A percentile compares a stretch with the other conserved stretches of the same genome.
phyloP scores from a whole-genome alignment of 2,329 filamentous ascomycete genomes.

The Phaeoacremonium minimum region DNA sequence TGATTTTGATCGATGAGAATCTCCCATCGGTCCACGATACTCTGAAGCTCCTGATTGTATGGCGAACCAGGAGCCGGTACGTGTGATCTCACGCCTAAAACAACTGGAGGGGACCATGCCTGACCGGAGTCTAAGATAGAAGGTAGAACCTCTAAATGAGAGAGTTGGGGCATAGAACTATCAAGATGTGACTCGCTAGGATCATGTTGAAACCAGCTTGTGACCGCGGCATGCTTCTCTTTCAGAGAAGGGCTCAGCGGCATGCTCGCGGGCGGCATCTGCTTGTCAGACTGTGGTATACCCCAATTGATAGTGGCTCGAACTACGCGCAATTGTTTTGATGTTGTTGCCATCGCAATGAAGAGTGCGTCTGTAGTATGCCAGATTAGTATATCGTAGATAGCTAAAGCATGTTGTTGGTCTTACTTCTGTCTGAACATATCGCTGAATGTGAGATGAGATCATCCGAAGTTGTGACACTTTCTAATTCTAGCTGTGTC shows the following conservation, averaged over 20 bases:
- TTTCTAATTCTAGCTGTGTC: constrained; percentile 68
- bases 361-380: constrained; percentile 47
- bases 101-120: constrained; percentile 51
- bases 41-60: constrained; percentile 62
- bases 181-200: constrained; percentile 37
- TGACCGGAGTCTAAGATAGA: constrained; percentile 58
- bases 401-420: no score
- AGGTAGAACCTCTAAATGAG: constrained; percentile 71
- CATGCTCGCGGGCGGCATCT: constrained; percentile 38
- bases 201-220: constrained; percentile 51
- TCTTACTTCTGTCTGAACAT: constrained; percentile 67
- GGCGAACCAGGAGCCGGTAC: constrained; percentile 48
- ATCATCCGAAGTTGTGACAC: constrained; percentile 66
- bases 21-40: constrained; percentile 80
- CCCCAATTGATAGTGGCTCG: constrained; percentile 74
- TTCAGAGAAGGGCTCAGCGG: constrained; percentile 47
- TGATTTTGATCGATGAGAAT: constrained; percentile 63
- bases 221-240: constrained; percentile 52
- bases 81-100: constrained; percentile 71
- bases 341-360: constrained; percentile 63
- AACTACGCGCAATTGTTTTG: constrained; percentile 70
- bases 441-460: constrained; percentile 77
- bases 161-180: constrained; percentile 57
- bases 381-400: no score
- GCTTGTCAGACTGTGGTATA: constrained; percentile 51